Evolutionary conservation across 805 yeast genomes (phyloP), one percentile per base, ranked within the genome.

Genomic region (Saitoella complicata): DNA sequence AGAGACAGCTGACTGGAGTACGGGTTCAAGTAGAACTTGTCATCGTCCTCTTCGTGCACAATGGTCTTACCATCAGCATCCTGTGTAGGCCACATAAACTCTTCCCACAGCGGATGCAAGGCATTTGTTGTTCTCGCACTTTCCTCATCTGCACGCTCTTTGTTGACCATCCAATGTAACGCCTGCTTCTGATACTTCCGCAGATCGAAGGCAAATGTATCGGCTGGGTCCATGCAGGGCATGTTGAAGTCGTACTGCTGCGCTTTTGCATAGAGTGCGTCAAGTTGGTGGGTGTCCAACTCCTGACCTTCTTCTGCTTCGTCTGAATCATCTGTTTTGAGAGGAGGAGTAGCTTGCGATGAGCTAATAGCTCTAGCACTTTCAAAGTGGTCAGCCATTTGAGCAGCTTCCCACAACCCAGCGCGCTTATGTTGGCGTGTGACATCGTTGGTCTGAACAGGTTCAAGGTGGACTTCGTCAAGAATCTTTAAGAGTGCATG

Each of bases 101-200:
- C 75, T 45, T 74, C 76, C 96, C 96, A 87, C 31, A 87, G 61
- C 0, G 97, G 97, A 55, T 86, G 82, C 64, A 80, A 70, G 36
- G 74, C 63, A 2, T 75, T 78, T 32, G 68, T 68, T n/a, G 55
- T 51, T 31, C 55, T 63, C 54, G 43, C 68, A 51, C 47, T 64
- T 42, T 51, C 62, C 4, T 48, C 50, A 2, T 45, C 47, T 4
- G 62, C 46, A 8, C 54, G 49, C 11, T 52, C 57, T 6, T 49
- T 55, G 31, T 45, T 54, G 49, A 45, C 46, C 51, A n/a, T 61
- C 70, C 48, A 71, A 61, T 48, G 41, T 6, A 54, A 46, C 50
- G 45, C 95, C 53, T 79, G 84, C 49, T 73, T 77, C 60, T 88
- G 97, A 58, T 88, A 88, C 1, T 76, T 72, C 45, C 94, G 66